Percentiles rank a stretch among this genome's conserved stretches.
These are phyloP conservation scores for Hanseniaspora pseudoguilliermondii DNA, from an alignment of 805 yeast genomes.

Conservation along the genomic window DNA sequence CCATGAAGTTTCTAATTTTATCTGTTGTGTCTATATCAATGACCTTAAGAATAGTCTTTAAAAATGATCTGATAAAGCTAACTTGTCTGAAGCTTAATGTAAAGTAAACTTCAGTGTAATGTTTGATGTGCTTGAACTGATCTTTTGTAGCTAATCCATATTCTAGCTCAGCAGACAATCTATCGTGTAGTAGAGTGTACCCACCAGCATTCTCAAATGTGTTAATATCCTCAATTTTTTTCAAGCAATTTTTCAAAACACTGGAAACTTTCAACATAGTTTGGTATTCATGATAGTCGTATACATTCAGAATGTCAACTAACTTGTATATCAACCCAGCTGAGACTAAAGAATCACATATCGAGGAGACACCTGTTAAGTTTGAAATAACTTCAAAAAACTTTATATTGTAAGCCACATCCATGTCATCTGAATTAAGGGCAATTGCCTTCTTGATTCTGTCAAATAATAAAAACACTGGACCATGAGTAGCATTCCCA, in stretches of 20 bases:
- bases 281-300: slow-evolving; percentile 40
- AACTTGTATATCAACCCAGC: slow-evolving; percentile 67
- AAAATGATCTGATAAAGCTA: slow-evolving; percentile 41
- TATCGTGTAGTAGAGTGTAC: slow-evolving; percentile 44
- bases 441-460: slow-evolving; percentile 42
- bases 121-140: slow-evolving; percentile 44
- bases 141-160: slow-evolving; percentile 49
- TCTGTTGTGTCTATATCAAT: slow-evolving; percentile 71
- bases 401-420: slow-evolving; percentile 37
- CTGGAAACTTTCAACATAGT: slow-evolving; percentile 54
- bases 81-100: slow-evolving; percentile 48
- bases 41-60: slow-evolving; percentile 52
- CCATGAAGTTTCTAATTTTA: slow-evolving; percentile 70
- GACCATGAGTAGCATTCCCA: slow-evolving; percentile 79
- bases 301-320: slow-evolving; percentile 44
- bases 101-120: slow-evolving; percentile 36
- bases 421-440: slow-evolving; percentile 26
- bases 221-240: slow-evolving; percentile 39
- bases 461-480: slow-evolving; percentile 58
- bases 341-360: slow-evolving; percentile 46
- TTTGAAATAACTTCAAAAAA: slow-evolving; percentile 53
- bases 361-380: slow-evolving; percentile 42
- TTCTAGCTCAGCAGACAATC: slow-evolving; percentile 51
- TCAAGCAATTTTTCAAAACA: slow-evolving; percentile 36
- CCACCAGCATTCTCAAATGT: slow-evolving; percentile 61